These are phyloP conservation scores for Durusdinium trenchii DNA, from an alignment of 73 alveolate species.

Conservation along the genomic window DNA sequence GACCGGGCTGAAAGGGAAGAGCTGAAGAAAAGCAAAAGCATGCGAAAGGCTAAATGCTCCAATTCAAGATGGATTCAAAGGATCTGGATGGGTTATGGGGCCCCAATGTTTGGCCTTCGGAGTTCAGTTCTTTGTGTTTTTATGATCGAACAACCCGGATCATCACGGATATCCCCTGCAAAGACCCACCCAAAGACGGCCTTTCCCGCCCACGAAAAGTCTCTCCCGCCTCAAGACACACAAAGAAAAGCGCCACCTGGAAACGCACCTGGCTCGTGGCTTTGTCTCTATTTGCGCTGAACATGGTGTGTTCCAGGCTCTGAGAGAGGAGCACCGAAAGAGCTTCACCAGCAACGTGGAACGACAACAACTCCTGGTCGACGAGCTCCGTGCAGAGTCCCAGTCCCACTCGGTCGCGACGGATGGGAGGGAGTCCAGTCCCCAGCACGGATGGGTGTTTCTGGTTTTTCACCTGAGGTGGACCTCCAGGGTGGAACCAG, in stretches of 20 bases:
- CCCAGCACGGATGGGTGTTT: too few species aligned
- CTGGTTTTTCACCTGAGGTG: too few species aligned
- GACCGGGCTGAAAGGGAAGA: not conserved
- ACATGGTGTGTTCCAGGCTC: not conserved
- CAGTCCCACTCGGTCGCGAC: too few species aligned
- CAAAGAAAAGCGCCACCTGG: not conserved
- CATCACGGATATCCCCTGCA: too few species aligned
- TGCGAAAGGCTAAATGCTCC: not conserved
- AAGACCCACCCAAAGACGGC: too few species aligned
- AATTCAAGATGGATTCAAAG: too few species aligned
- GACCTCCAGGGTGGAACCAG: too few species aligned
- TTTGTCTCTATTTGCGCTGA: not conserved
- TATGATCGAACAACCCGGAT: too few species aligned
- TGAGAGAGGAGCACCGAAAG: slow-evolving; percentile 32
- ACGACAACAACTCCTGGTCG: slow-evolving; percentile 54
- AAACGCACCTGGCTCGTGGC: not conserved
- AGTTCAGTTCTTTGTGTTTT: not conserved
- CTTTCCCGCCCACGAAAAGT: too few species aligned
- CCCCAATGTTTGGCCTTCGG: not conserved
- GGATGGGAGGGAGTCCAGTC: too few species aligned
- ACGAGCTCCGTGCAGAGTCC: slow-evolving; percentile 59
- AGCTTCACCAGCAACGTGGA: slow-evolving; percentile 39
- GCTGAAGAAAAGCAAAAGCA: not conserved
- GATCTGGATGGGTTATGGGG: not conserved
- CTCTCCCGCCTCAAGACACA: too few species aligned